Base-by-base conservation (phyloP, 352 stramenopile genomes). In the Blastocystis sp. region DNA sequence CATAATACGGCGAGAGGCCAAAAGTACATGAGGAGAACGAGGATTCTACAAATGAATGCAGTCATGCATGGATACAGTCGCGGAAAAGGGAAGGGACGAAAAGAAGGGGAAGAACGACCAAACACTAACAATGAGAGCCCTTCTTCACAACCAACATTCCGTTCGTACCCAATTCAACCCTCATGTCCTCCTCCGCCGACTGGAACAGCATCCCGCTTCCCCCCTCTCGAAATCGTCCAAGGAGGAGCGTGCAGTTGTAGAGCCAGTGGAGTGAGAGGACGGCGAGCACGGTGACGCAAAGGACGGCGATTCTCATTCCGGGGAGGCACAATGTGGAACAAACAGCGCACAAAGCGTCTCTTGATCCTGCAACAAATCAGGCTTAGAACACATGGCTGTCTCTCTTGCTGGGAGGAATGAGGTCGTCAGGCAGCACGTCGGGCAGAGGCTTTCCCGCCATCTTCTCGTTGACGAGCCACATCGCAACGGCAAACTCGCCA, bases 401-500 rank as follows among this genome's bases (percentile, higher is more conserved):
- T 88, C 78, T 88, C 78, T 88, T 88, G 78, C 64, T 79, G 9
- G 89, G 89, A 77, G 89, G 89, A 53, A 91, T 62, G 28, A 91
- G 77, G 40, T 76, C 76, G 17, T 71, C 43, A 3, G 89, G 89
- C n/a, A 91, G 60, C 3, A 64, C 34, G 62, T 89, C 77, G 0
- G 94, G 94, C 19, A 96, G 78, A 1, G 88, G 65, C 41, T 95
- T 89, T n/a, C 94, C 94, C 21, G 79, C 77, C 69, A 94, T 94
- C 5, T 91, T 91, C 40, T 93, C 91, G 19, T 90, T 76, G 70
- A 93, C 93, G 19, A 97, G 89, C 80, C 95, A 94, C 93, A 96
- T 96, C 38, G 93, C 93, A 34, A 97, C 90, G 1, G 94, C 93
- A 84, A 97, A 97, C 89, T 97, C 91, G 64, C 96, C 92, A 5